Percentiles rank a stretch among this genome's conserved stretches.
Conservation (phyloP, 208 protist genomes). For the Crithidia sp. region DNA sequence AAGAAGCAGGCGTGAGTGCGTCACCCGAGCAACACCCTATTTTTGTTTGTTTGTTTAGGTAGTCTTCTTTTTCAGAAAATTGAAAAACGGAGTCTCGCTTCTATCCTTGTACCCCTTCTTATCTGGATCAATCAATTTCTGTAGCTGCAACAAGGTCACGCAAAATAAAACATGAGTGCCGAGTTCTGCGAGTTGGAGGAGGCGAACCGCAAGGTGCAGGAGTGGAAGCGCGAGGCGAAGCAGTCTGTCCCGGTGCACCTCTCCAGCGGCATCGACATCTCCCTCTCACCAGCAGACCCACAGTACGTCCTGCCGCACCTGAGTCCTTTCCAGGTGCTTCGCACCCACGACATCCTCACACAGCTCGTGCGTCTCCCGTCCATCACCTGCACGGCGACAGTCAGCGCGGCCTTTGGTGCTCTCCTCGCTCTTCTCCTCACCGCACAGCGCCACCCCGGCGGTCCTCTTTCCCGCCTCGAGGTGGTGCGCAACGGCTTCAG, state of each 20-base stretch:
- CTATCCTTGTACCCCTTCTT: no score
- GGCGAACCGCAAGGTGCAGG: conserved; percentile 43
- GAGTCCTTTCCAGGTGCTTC: conserved; percentile 42
- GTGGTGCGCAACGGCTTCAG: neutral
- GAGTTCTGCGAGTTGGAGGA: conserved; percentile 29
- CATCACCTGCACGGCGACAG: conserved; percentile 34
- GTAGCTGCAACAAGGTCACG: neutral
- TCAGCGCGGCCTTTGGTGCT: conserved; percentile 44
- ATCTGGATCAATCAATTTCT: neutral
- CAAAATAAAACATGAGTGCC: neutral
- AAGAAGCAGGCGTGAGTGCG: no score
- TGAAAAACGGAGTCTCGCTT: no score
- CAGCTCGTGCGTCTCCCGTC: conserved; percentile 47
- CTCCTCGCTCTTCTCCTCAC: conserved; percentile 29
- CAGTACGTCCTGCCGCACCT: conserved; percentile 38
- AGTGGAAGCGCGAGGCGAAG: conserved; percentile 49
- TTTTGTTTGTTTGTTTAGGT: no score
- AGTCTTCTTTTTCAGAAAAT: no score
- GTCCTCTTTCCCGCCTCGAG: neutral
- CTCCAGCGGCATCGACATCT: conserved; percentile 44
- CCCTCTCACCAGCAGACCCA: conserved; percentile 35
- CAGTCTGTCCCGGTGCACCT: conserved; percentile 28
- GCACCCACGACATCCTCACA: conserved; percentile 33
- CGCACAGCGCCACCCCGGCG: neutral
- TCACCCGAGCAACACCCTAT: no score